Base-by-base conservation (phyloP, 441 rosid genomes). In the Oxalis stricta region DNA sequence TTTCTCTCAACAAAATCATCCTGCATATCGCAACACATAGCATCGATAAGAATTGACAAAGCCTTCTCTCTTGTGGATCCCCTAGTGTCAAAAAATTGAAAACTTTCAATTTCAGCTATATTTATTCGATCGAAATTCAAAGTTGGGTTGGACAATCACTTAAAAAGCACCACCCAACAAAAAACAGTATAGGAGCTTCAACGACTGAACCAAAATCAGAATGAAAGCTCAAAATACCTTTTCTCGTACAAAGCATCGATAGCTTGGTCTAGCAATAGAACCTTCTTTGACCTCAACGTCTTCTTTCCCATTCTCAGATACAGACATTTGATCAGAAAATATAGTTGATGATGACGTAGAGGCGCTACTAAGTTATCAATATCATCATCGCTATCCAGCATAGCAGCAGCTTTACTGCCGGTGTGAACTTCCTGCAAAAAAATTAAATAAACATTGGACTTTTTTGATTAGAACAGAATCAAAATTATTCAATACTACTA, bases 1-100 rank as follows among this genome's bases (percentile, higher is more conserved):
- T 77, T 83, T 56, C 77, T 77, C 47, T 86, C 86, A 7, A 79
- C 72, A 60, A 86, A 92, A 54, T 79, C 73, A 52, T 68, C 69
- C 66, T 79, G 95, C 77, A 92, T 46, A 33, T 59, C 64, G 53
- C 61, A 66, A 55, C 58, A 77, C 59, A 86, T 86, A 44, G 96
- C 83, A 0, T 82, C 92, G n/a, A 74, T 63, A 52, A 84, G 81
- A 5, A 66, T 35, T 9, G 63, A 58, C 71, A 92, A 51, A 47
- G 99, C 95, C 56, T 60, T 75, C 74, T 86, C 99, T 64, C 94
- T 75, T 0, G 92, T 84, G 12, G 95, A 58, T 52, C 88, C 75
- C 81, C 99, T 91, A 30, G 23, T 65, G n/a, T 46, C 58, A 43
- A 3, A 53, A 55, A 34, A 32, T 3, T 16, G 28, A 10, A 16